Evolutionary conservation across 345 rosid species (phyloP), one percentile per base, ranked within the genome.

Genomic region (Brassica nigra): DNA sequence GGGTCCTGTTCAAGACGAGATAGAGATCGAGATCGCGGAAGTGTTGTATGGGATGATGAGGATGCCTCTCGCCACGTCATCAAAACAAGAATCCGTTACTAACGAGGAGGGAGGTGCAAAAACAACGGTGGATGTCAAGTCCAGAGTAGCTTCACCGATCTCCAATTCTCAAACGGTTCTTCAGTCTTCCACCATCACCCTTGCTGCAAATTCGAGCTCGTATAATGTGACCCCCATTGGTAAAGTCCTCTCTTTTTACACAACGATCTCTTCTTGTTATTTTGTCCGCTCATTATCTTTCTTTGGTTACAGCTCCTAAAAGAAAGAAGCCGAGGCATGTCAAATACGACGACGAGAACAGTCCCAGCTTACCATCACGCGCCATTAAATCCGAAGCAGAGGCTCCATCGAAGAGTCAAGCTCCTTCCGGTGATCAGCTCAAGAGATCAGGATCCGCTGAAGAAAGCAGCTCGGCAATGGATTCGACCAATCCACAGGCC

Each of bases 1-100:
- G 31, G 70, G 84, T 8, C 2, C 80, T 2, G 89, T 87, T 39
- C 99, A 93, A 73, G 98, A 96, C 37, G 98, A 96, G 82, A 93
- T 93, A 75, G 99, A 96, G 90, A 89, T 96, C 81, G 99, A 96
- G 92, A 93, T 96, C 42, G 99, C 99, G 0, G 97, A 96, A 80
- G 99, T 96, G 28, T 80, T 96, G 52, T 96, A 90, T 52, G 98
- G 97, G 8, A 82, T 95, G 97, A 84, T 88, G 97, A 89, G 91
- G 82, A 95, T 89, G 85, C 95, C 98, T 12, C 89, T 85, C 54
- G 91, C 78, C 0, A 85, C 95, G 4, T 72, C 89, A 0, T 72
- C 89, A 0, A 93, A 91, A 88, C 92, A 84, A 66, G 98, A 93
- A 70, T 77, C 70, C n/a, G 66, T 76, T 10, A 85, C 75, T 31